Percentiles rank a stretch among this genome's conserved stretches.
phyloP scores from a whole-genome alignment of 768 basidiomycete genomes.

The Sutorius australiensis region DNA sequence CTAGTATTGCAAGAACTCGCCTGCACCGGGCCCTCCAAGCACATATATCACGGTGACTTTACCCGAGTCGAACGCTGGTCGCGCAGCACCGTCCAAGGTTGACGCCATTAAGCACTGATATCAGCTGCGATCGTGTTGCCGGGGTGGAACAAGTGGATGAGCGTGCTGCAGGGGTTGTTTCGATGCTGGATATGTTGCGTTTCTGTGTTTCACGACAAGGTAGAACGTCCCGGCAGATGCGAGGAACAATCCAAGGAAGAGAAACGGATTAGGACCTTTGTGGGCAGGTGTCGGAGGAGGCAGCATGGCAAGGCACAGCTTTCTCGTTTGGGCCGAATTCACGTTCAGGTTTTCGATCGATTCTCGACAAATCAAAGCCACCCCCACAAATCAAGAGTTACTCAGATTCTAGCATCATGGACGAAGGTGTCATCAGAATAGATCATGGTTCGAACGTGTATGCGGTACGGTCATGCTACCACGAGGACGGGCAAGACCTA shows the following conservation, averaged over 20 bases:
- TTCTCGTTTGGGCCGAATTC: neutral
- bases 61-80: conserved; percentile 50
- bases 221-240: conserved; percentile 58
- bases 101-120: conserved; percentile 15
- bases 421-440: conserved; percentile 43
- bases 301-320: conserved; percentile 10
- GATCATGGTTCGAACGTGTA: conserved; percentile 58
- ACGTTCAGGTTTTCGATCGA: neutral
- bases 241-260: conserved; percentile 53
- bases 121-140: conserved; percentile 34
- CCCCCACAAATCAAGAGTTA: neutral
- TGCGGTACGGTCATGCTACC: conserved; percentile 58
- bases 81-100: neutral
- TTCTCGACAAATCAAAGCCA: neutral
- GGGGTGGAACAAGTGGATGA: conserved; percentile 63
- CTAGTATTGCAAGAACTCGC: conserved; percentile 37
- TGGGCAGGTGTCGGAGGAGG: conserved; percentile 12
- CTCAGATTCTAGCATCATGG: conserved; percentile 37
- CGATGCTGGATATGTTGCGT: conserved; percentile 57
- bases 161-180: conserved; percentile 57
- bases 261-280: conserved; percentile 57
- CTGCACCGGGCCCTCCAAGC: conserved; percentile 95
- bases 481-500: conserved; percentile 61
- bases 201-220: conserved; percentile 51
- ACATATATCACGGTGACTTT: conserved; percentile 92